These are phyloP conservation scores for Neospermospora avenae DNA, from an alignment of 2,329 filamentous ascomycete genomes.

Conservation along the genomic window DNA sequence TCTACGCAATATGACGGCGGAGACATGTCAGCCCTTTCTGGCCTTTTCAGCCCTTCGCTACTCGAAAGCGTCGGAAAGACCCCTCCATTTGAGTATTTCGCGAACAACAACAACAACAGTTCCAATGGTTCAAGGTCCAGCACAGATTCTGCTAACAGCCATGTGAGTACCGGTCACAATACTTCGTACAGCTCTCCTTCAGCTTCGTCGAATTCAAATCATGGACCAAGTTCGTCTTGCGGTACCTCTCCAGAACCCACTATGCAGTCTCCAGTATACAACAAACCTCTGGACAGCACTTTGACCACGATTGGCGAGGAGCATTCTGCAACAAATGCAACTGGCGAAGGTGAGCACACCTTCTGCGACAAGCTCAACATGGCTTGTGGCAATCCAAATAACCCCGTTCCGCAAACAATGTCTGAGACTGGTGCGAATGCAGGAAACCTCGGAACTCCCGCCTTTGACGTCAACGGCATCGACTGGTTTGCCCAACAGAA, in stretches of 20 bases:
- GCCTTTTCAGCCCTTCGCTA: conserved; percentile 57
- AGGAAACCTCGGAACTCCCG: conserved; percentile 31
- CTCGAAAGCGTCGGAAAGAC: conserved; percentile 44
- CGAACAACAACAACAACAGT: conserved; percentile 40
- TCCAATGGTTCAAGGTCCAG: conserved; percentile 45
- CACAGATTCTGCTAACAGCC: conserved; percentile 30
- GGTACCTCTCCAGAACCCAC: conserved; percentile 76
- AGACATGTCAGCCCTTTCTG: conserved; percentile 53
- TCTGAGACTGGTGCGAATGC: conserved; percentile 29
- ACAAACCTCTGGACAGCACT: conserved; percentile 59
- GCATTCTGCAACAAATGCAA: conserved; percentile 41
- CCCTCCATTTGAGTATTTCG: conserved; percentile 39
- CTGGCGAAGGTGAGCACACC: conserved; percentile 46
- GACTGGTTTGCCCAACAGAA: conserved; percentile 79
- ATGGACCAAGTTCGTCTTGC: conserved; percentile 62
- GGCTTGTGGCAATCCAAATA: conserved; percentile 51
- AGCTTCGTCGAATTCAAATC: conserved; percentile 57
- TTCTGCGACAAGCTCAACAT: conserved; percentile 55
- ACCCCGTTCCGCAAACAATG: conserved; percentile 48
- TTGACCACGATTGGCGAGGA: conserved; percentile 66
- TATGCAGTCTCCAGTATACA: conserved; percentile 61
- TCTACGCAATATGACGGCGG: conserved; percentile 24
- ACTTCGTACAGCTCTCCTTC: conserved; percentile 64
- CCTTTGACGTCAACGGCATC: conserved; percentile 53
- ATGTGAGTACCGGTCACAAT: conserved; percentile 39